Base-by-base conservation (phyloP, 2,329 filamentous ascomycete genomes). In the Fusarium phyllophilum region DNA sequence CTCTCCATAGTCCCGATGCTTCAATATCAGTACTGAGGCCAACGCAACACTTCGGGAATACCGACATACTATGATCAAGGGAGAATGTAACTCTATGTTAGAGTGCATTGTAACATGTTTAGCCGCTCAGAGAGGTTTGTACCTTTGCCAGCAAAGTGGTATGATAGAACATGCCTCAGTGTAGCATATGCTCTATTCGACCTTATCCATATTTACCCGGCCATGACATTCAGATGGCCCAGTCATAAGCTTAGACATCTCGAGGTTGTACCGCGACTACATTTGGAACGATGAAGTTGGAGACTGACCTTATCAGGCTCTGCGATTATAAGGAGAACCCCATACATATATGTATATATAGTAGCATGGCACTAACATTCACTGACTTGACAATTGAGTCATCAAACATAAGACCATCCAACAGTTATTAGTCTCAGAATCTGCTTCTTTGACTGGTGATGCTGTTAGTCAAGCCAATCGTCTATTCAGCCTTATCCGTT, bases 391-490 rank as follows among this genome's bases (percentile, higher is more conserved):
- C 38, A 39, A 39, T 39, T 22, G 38, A 8, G 20, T 22, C 38
- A 13, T 5, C 20, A 39, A 39, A 11, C 3, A 22, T 5, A 39
- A 22, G 20, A 22, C 22, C 3, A 20, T 41, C 4, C 4, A 22
- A 13, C 4, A 8, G 12, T 14, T 12, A 8, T 20, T 22, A 44
- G 41, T 29, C 3, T 34, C 9, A 11, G n/a, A 24, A 13, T 13
- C 8, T 3, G 8, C 2, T 3, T 13, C 3, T 49, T 14, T 33
- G 6, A 2, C 13, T 6, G 0, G 4, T 33, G 5, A 1, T 10
- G 3, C 10, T 24, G 11, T 6, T 5, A 26, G 6, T 26, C 13
- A 11, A 20, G 4, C 6, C 6, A 2, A 22, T 36, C n/a, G n/a
- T 26, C 9, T 52, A 52, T 52, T 26, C 18, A 22, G 11, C 18